Evolutionary conservation across 2,329 filamentous ascomycete species (phyloP).

Genomic region (Aspergillus pseudoviridinutans): DNA sequence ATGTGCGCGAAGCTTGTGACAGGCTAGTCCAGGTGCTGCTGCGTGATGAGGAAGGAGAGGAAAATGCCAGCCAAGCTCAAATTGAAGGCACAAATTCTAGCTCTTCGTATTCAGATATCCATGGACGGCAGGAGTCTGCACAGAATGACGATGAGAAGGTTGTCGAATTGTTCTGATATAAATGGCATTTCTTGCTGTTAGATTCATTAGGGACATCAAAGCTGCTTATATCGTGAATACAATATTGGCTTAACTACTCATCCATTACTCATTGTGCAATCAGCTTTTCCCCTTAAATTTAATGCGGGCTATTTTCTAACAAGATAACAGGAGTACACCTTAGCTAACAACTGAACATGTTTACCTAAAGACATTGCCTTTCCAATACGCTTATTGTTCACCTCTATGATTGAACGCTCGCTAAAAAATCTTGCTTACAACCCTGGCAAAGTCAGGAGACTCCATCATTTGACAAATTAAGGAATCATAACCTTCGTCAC

Average conservation of each 20-base stretch:
- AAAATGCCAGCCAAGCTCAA: slow-evolving; percentile 34
- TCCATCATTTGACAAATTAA: background rate
- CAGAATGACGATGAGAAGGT: slow-evolving; percentile 45
- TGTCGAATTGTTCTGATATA: slow-evolving; percentile 42
- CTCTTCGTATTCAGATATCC: background rate
- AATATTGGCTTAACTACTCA: background rate
- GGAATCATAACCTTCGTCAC: background rate
- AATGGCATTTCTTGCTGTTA: background rate
- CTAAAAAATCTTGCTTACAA: background rate
- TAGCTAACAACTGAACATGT: no score
- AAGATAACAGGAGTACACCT: background rate
- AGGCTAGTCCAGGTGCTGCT: slow-evolving; percentile 84
- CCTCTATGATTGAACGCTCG: background rate
- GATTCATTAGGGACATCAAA: background rate
- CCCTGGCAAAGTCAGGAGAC: background rate
- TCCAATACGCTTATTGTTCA: background rate
- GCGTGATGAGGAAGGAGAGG: slow-evolving; percentile 67
- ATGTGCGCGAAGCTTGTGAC: slow-evolving; percentile 79
- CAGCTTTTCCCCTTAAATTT: background rate
- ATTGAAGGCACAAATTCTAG: slow-evolving; percentile 17
- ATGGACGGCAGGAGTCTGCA: slow-evolving; percentile 22
- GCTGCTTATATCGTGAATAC: background rate
- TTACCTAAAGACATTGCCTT: background rate
- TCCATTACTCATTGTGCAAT: background rate
- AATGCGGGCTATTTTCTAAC: background rate